A percentile compares a stretch with the other conserved stretches of the same genome.
Conservation (phyloP, 2,329 filamentous ascomycete species). For the Colletotrichum zoysiae region DNA sequence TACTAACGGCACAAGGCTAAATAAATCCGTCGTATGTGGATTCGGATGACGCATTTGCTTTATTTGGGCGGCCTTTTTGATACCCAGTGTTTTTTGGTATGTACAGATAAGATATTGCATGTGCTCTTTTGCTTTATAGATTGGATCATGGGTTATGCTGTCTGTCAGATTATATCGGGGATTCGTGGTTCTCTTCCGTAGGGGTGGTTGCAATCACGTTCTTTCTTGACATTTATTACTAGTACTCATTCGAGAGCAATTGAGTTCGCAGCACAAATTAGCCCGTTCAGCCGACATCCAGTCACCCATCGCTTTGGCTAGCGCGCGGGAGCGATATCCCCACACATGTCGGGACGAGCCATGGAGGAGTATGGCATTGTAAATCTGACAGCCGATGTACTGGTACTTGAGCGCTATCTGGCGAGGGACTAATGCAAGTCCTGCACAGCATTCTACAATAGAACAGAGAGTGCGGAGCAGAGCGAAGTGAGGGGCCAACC, state of each 20-base stretch:
- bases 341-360: slow-evolving; percentile 29
- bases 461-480: slow-evolving; percentile 6
- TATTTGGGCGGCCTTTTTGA: slow-evolving; percentile 24
- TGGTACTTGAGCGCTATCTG: slow-evolving; percentile 34
- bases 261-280: slow-evolving; percentile 1
- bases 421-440: slow-evolving; percentile 23
- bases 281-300: slow-evolving; percentile 1
- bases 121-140: background rate
- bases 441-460: slow-evolving; percentile 21
- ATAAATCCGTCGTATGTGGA: background rate
- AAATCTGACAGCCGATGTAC: slow-evolving; percentile 18
- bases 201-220: background rate
- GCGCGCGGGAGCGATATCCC: slow-evolving; percentile 28
- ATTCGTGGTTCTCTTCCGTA: background rate
- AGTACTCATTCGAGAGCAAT: background rate
- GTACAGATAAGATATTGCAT: background rate
- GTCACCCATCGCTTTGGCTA: slow-evolving; percentile 7
- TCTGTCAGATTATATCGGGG: background rate
- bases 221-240: background rate
- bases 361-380: background rate
- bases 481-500: slow-evolving; percentile 1
- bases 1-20: background rate
- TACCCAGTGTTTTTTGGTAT: slow-evolving; percentile 26
- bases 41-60: slow-evolving; percentile 9
- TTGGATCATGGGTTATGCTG: background rate